Evolutionary conservation across 306 rosid genomes (phyloP).

Genomic region (Phaseolus lunatus): DNA sequence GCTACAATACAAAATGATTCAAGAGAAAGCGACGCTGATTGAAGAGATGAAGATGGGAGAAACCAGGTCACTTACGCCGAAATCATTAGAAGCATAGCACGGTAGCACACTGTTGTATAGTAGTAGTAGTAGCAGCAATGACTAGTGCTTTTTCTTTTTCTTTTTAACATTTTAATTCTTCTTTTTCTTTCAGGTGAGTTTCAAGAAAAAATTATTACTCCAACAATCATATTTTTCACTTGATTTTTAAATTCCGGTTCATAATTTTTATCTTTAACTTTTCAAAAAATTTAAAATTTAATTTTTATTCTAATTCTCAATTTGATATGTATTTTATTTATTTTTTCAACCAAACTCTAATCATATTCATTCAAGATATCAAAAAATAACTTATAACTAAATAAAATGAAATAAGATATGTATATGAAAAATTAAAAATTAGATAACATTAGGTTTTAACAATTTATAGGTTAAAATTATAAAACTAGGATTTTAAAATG

Average conservation of each 20-base stretch:
- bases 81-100: neutral
- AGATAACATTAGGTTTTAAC: too few relatives aligned
- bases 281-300: too few relatives aligned
- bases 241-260: too few relatives aligned
- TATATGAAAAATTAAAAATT: too few relatives aligned
- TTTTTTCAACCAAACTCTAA: too few relatives aligned
- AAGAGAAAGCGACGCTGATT: constrained; percentile 26
- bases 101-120: neutral
- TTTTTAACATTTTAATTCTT: neutral
- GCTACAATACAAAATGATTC: neutral
- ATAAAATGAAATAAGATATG: too few relatives aligned
- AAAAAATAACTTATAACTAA: too few relatives aligned
- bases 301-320: neutral
- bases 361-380: too few relatives aligned
- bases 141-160: constrained; percentile 2
- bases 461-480: too few relatives aligned
- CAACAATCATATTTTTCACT: neutral
- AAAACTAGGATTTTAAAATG: too few relatives aligned
- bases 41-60: constrained; percentile 24
- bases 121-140: neutral
- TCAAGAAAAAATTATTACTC: neutral
- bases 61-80: constrained; percentile 9
- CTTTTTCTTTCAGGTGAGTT: neutral
- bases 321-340: too few relatives aligned
- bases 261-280: too few relatives aligned